A percentile compares a stretch with the other conserved stretches of the same genome.
Conservation (phyloP, 495 filamentous ascomycete species). For the Neurospora sp. region DNA sequence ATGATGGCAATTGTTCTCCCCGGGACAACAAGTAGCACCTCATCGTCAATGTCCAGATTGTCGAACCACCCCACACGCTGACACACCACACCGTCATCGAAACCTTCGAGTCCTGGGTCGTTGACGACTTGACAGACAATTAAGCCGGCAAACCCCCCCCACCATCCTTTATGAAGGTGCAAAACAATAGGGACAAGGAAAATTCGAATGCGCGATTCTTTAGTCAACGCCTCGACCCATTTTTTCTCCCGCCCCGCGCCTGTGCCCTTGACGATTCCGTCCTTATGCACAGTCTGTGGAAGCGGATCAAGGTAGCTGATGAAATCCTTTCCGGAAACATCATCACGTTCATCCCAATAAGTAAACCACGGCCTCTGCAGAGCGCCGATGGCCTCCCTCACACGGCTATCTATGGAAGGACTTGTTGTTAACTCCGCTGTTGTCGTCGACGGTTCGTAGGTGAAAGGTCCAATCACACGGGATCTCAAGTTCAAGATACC, state of each 20-base stretch:
- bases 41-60: background rate
- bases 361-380: fast-evolving
- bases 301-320: background rate
- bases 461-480: background rate
- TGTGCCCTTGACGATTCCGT: background rate
- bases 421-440: too few species aligned
- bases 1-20: background rate
- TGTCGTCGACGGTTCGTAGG: background rate
- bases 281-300: background rate
- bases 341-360: background rate
- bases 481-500: background rate
- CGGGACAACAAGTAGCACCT: background rate
- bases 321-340: background rate
- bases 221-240: background rate
- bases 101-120: background rate
- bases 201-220: background rate
- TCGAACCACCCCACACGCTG: background rate
- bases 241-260: background rate
- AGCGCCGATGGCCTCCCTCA: background rate
- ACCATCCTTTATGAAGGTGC: background rate
- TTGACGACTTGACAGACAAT: background rate
- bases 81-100: background rate
- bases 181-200: background rate
- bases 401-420: background rate
- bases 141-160: background rate